These are phyloP conservation scores for Phytopythium ostracodes DNA, from an alignment of 352 stramenopile species.

Conservation along the genomic window DNA sequence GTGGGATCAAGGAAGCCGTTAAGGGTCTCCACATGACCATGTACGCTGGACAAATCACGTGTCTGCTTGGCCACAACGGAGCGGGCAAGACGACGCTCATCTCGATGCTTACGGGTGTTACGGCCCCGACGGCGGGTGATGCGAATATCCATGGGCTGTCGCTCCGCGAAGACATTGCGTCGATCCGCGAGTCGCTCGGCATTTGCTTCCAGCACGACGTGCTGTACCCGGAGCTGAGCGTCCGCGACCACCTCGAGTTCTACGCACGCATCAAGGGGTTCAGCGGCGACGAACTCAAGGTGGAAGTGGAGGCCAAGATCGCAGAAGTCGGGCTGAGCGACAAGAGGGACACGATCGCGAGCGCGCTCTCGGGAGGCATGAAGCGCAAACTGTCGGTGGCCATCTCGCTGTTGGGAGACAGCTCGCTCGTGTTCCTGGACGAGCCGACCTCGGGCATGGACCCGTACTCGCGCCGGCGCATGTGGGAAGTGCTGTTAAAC, in stretches of 20 bases:
- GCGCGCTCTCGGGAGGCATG: conserved; percentile 83
- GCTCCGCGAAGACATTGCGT: conserved; percentile 67
- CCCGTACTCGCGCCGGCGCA: conserved; percentile 90
- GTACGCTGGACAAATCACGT: conserved; percentile 91
- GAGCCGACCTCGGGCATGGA: conserved; percentile 96
- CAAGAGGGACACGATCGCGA: conserved; percentile 39
- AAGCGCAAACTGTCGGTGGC: conserved; percentile 91
- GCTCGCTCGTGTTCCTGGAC: conserved; percentile 84
- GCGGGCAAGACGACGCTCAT: conserved; percentile 91
- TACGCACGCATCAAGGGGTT: conserved; percentile 65
- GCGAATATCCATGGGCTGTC: conserved; percentile 68
- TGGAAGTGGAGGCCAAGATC: conserved; percentile 35
- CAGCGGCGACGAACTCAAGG: conserved; percentile 28
- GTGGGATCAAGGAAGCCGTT: conserved; percentile 80
- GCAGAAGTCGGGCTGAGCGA: conserved; percentile 54
- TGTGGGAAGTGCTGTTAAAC: conserved; percentile 77
- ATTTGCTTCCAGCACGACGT: conserved; percentile 87
- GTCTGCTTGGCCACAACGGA: conserved; percentile 92
- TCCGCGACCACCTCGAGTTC: conserved; percentile 69
- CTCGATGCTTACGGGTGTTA: conserved; percentile 88
- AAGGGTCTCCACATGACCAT: conserved; percentile 81
- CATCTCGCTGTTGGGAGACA: conserved; percentile 84
- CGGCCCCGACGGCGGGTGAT: conserved; percentile 48
- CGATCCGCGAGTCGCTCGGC: conserved; percentile 62
- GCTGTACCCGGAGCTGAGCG: conserved; percentile 68